Evolutionary conservation across 208 protist genomes (phyloP).

Genomic region (Trypanosoma scelopori): DNA sequence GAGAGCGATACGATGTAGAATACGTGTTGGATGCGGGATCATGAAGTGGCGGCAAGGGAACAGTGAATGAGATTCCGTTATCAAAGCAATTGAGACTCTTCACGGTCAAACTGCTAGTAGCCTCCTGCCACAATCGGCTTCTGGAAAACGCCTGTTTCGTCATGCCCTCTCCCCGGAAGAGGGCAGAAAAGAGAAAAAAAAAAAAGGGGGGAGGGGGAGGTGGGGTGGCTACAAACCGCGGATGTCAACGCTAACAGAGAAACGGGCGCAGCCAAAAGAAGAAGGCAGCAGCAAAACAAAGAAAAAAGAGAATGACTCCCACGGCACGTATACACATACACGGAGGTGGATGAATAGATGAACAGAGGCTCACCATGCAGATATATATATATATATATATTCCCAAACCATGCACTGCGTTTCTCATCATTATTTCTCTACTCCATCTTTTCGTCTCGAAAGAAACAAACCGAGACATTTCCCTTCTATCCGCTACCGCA

Average conservation of each 20-base stretch:
- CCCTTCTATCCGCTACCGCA: background rate
- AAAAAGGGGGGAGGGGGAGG: background rate
- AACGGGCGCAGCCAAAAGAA: background rate
- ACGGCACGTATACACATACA: background rate
- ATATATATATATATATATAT: background rate
- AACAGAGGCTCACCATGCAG: background rate
- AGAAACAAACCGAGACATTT: background rate
- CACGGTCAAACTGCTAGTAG: slow-evolving; percentile 9
- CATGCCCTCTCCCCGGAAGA: slow-evolving; percentile 4
- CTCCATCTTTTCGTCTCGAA: too few relatives aligned
- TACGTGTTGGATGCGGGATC: background rate
- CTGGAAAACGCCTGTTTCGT: slow-evolving; percentile 5
- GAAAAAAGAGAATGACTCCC: background rate
- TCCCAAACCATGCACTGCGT: background rate
- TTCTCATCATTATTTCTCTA: background rate
- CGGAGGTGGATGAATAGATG: background rate
- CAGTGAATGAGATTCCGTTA: background rate
- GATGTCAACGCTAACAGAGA: background rate
- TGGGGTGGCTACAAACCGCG: background rate
- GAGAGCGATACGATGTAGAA: slow-evolving; percentile 42
- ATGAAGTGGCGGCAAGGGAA: background rate
- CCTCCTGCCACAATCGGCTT: slow-evolving; percentile 5
- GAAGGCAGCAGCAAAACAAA: slow-evolving; percentile 2
- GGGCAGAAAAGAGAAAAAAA: background rate
- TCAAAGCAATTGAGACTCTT: slow-evolving; percentile 37